Evolutionary conservation across 176 grass and related monocot genomes (phyloP).

Genomic region (Carex cristatella): DNA sequence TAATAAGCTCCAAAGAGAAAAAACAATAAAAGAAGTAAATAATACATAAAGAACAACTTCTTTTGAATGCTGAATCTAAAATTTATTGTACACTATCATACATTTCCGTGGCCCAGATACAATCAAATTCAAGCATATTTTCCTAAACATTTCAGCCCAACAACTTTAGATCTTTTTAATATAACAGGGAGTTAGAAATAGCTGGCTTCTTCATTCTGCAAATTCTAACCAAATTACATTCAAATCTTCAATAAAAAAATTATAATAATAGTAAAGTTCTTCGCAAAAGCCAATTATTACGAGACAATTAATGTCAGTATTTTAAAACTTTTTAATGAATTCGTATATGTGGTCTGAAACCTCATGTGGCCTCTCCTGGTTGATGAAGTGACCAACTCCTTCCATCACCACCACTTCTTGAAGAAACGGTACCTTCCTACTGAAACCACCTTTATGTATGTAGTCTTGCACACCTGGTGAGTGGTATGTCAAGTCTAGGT

Average conservation of each 20-base stretch:
- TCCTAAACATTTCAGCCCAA: background rate
- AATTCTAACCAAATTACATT: background rate
- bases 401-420: slow-evolving; percentile 65
- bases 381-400: slow-evolving; percentile 62
- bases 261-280: background rate
- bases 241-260: background rate
- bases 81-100: background rate
- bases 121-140: background rate
- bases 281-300: background rate
- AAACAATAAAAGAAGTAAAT: background rate
- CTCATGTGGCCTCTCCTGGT: slow-evolving; percentile 70
- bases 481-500: slow-evolving; percentile 57
- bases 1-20: background rate
- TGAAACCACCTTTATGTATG: slow-evolving; percentile 65
- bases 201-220: background rate
- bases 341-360: slow-evolving; percentile 66
- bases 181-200: background rate
- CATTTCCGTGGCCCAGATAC: background rate
- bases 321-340: slow-evolving; percentile 61
- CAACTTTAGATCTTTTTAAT: background rate
- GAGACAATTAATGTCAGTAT: background rate
- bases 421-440: slow-evolving; percentile 49
- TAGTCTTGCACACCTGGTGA: slow-evolving; percentile 42
- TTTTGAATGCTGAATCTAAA: background rate
- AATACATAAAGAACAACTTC: background rate